Evolutionary conservation across 441 rosid species (phyloP), one percentile per base, ranked within the genome.

Genomic region (Viola pubescens): DNA sequence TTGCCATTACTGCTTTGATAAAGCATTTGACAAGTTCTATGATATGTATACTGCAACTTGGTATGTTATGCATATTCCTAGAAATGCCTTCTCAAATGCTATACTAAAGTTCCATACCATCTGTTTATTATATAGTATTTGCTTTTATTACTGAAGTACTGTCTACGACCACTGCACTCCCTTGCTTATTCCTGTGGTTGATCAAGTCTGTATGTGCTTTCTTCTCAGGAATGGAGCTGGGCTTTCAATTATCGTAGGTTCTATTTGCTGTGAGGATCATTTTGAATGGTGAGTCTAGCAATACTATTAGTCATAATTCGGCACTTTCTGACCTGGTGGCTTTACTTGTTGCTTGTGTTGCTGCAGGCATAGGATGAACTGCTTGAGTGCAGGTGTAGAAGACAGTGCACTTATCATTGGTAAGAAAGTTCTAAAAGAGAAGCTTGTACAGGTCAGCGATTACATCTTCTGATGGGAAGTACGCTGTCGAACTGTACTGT

Each of bases 221-320:
- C 58, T 55, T 39, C 58, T 61, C 77, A 83, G 88, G 88, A 80
- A 82, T 74, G 72, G 66, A 63, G 63, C 86, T 53, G 94, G 86
- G 48, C 69, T 80, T 60, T 72, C 83, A 7, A 70, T 86, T 37
- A 71, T 86, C 26, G 52, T 69, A 70, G 87, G 87, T 64, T 82
- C 94, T 41, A 71, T 86, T 60, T 81, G 86, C 69, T 86, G 94
- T 48, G 89, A 82, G 54, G 89, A 82, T 73, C 94, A 86, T 69
- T 83, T 83, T 76, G 76, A 73, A 58, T 82, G 89, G 94, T 83
- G 53, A 40, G 71, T 44, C 1, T 39, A 26, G 38, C 48, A 13
- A 37, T 13, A 40, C 57, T 44, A 4, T 5, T 9, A 6, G 51
- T 48, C 46, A 14, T 54, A 52, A 9, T 5, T 41, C 41, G 49